Conservation (phyloP, 495 filamentous ascomycete species). For the Aspergillus bridgeri region DNA sequence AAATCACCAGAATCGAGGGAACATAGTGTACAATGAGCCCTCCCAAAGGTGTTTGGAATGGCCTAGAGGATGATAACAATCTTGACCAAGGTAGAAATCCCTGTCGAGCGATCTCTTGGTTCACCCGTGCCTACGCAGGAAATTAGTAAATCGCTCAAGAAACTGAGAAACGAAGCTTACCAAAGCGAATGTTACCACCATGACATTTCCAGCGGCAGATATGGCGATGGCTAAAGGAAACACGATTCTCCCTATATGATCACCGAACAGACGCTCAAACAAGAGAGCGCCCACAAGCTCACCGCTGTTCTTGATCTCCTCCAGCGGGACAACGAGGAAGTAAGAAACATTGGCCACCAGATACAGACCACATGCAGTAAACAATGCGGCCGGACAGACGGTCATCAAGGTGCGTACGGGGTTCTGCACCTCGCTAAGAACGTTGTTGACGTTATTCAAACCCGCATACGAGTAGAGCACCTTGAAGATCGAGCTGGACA, state of each 20-base stretch:
- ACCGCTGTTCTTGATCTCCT: slow-evolving; percentile 64
- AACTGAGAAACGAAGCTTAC: slow-evolving; percentile 32
- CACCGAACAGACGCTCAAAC: slow-evolving; percentile 64
- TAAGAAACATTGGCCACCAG: slow-evolving; percentile 69
- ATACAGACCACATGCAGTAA: slow-evolving; percentile 61
- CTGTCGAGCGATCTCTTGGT: slow-evolving; percentile 65
- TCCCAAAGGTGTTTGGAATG: slow-evolving; percentile 64
- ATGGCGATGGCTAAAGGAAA: slow-evolving; percentile 63
- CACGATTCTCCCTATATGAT: slow-evolving; percentile 51
- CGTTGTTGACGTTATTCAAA: slow-evolving; percentile 67
- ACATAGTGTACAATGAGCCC: slow-evolving; percentile 66
- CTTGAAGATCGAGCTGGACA: slow-evolving; percentile 66
- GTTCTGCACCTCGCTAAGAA: slow-evolving; percentile 71
- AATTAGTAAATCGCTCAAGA: not conserved
- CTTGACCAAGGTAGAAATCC: slow-evolving; percentile 67
- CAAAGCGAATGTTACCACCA: slow-evolving; percentile 69
- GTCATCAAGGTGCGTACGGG: slow-evolving; percentile 64
- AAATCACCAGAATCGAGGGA: slow-evolving; percentile 62
- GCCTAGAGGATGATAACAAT: slow-evolving; percentile 59
- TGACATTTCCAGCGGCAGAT: slow-evolving; percentile 69
- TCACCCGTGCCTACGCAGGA: slow-evolving; percentile 55
- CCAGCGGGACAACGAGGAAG: slow-evolving; percentile 62
- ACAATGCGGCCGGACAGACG: slow-evolving; percentile 58
- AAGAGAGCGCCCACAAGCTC: slow-evolving; percentile 67
- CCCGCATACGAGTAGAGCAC: slow-evolving; percentile 71